Evolutionary conservation across 2,329 filamentous ascomycete genomes (phyloP), one percentile per base, ranked within the genome.

Genomic region (Penicillium sp.): DNA sequence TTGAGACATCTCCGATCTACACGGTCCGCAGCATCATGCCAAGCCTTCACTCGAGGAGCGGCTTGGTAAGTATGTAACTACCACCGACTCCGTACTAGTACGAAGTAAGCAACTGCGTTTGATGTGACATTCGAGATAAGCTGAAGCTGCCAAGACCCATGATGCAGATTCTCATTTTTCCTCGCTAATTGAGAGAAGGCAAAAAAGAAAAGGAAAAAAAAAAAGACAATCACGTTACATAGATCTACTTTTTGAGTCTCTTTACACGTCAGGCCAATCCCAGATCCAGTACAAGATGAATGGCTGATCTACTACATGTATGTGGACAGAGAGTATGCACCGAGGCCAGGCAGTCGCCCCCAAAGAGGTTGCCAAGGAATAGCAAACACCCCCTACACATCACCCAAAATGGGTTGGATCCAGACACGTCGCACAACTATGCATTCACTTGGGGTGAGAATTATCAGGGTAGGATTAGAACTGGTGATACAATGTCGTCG

Each of bases 401-500:
- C 27, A 33, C 27, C 35, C n/a, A 17, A 41, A 35, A 42, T 48
- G 19, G 13, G 13, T 50, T n/a, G 29, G 13, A 43, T 52, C 37
- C 21, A 46, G 38, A 52, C 48, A 60, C 52, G 56, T 55, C 51
- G 56, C 51, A 50, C 48, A 58, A 35, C 35, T 37, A 58, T 56
- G 57, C 35, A 57, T 54, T 57, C 49, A 43, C 41, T 48, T 41
- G 50, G 42, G 54, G 47, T 40, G 37, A 40, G 33, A 42, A 57
- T 59, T 50, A 51, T 53, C 31, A 55, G 45, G 46, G 54, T 62
- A 63, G 58, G 43, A 65, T 60, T 59, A 58, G 48, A 63, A 61
- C 60, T 69, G 68, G 60, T 69, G 55, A 59, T 71, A 71, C 64
- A 69, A 53, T 58, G 57, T 62, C 58, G 60, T 58, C 46, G 58